Evolutionary conservation across 352 stramenopile species (phyloP).

Genomic region (Phytophthora aleatoria): DNA sequence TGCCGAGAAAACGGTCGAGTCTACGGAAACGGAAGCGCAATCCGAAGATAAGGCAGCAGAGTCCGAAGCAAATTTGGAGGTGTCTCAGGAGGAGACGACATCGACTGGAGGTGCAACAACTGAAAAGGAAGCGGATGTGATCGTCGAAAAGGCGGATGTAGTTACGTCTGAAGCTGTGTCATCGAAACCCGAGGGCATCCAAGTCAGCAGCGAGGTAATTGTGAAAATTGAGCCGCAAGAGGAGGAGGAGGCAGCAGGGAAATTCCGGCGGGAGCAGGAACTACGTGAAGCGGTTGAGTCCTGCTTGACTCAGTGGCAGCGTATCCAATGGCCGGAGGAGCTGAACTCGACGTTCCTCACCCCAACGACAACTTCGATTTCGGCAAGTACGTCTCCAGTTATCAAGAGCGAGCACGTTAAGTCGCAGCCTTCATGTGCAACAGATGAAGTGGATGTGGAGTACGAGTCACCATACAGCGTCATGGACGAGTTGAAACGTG

Average conservation of each 20-base stretch:
- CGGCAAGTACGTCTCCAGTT: conserved; percentile 1
- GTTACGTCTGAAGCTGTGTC: neutral
- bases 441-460: conserved; percentile 27
- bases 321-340: conserved; percentile 64
- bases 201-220: conserved; percentile 19
- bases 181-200: neutral
- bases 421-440: conserved; percentile 7
- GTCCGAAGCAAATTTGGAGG: neutral
- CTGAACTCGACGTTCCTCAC: conserved; percentile 56
- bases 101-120: neutral
- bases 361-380: conserved; percentile 19
- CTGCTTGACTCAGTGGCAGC: conserved; percentile 68
- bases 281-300: conserved; percentile 51
- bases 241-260: conserved; percentile 24
- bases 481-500: conserved; percentile 77
- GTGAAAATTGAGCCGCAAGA: conserved; percentile 27
- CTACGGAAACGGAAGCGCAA: conserved; percentile 7
- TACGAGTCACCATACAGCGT: conserved; percentile 30
- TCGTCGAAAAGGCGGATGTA: neutral
- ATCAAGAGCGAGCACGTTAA: conserved; percentile 45
- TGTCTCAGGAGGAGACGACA: neutral
- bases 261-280: conserved; percentile 56
- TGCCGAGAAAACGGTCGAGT: conserved; percentile 3
- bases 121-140: conserved; percentile 1
- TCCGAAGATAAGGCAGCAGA: conserved; percentile 8